Evolutionary conservation across 2,329 filamentous ascomycete species (phyloP).

Genomic region (Fusarium humuli): DNA sequence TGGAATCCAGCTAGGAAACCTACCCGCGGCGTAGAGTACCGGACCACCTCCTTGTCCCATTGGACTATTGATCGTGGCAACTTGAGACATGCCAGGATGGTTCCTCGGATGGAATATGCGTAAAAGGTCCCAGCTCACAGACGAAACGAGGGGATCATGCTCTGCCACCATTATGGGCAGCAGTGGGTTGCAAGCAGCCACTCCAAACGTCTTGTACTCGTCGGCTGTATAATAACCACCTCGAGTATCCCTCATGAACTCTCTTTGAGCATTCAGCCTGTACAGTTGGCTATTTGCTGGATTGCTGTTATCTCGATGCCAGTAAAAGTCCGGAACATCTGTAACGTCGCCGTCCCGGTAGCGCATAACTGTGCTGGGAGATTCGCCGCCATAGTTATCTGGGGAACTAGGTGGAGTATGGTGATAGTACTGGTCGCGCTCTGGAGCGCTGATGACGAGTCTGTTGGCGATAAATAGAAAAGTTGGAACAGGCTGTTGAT

Average conservation of each 20-base stretch:
- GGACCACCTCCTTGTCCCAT: constrained; percentile 26
- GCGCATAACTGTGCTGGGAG: constrained; percentile 51
- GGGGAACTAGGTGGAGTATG: constrained; percentile 46
- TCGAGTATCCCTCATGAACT: not conserved
- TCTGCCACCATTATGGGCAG: constrained; percentile 52
- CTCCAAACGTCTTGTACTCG: constrained; percentile 45
- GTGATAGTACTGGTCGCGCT: constrained; percentile 38
- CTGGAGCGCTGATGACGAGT: constrained; percentile 40
- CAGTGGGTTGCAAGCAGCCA: constrained; percentile 54
- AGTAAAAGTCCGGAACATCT: constrained; percentile 37
- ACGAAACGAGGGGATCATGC: constrained; percentile 29
- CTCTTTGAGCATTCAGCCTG: not conserved
- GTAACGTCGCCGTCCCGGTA: constrained; percentile 50
- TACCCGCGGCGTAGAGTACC: constrained; percentile 49
- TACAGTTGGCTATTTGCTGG: constrained; percentile 3
- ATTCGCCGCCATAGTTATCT: constrained; percentile 45
- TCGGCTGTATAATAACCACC: not conserved
- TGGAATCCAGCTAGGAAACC: constrained; percentile 54
- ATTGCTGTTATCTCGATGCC: constrained; percentile 21
- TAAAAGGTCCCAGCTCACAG: constrained; percentile 46
- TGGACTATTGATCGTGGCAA: constrained; percentile 36
- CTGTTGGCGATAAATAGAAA: constrained; percentile 58
- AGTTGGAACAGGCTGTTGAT: constrained; percentile 23
- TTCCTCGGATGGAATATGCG: constrained; percentile 45
- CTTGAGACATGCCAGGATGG: constrained; percentile 47